Evolutionary conservation across 306 rosid genomes (phyloP).

Genomic region (Nissolia schottii): DNA sequence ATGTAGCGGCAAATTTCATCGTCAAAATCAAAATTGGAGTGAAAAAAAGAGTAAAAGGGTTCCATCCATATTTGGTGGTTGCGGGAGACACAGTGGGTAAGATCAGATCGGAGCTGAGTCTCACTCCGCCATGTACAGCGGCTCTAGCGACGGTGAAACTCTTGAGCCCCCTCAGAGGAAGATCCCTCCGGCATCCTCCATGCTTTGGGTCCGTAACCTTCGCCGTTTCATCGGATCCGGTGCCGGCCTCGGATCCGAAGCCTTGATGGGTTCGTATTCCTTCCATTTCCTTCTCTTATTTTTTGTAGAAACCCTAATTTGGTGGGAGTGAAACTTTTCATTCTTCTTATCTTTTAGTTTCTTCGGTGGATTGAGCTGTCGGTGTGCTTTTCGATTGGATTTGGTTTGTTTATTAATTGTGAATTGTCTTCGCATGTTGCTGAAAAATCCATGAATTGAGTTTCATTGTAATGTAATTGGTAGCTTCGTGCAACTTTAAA

Average conservation of each 20-base stretch:
- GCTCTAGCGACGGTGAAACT: constrained; percentile 88
- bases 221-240: constrained; percentile 93
- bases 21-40: no score
- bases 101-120: background rate
- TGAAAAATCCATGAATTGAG: background rate
- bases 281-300: background rate
- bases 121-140: constrained; percentile 65
- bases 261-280: constrained; percentile 70
- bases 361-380: background rate
- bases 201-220: constrained; percentile 91
- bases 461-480: background rate
- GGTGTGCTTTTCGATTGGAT: background rate
- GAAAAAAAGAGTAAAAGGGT: background rate
- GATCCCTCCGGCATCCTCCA: constrained; percentile 89
- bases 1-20: background rate
- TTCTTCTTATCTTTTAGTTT: background rate
- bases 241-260: constrained; percentile 91
- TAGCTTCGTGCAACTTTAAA: background rate
- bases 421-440: background rate
- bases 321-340: background rate
- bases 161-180: constrained; percentile 73
- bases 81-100: background rate
- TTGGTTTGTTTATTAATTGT: background rate
- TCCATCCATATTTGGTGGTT: background rate
- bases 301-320: no score